Evolutionary conservation across 2,329 filamentous ascomycete species (phyloP).

Genomic region (Xylariomycetidae sp.): DNA sequence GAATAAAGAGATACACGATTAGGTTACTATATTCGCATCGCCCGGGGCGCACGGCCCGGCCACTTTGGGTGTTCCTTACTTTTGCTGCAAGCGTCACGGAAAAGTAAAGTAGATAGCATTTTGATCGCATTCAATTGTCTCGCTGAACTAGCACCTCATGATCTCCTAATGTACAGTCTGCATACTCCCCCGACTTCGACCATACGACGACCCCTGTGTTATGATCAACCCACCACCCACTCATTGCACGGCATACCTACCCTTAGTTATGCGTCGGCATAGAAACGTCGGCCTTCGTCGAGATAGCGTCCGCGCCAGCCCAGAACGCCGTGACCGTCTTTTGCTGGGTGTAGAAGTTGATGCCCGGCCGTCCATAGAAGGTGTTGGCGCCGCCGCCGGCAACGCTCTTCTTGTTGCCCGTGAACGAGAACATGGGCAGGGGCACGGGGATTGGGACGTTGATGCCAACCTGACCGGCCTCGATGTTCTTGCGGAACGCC

Average conservation of each 20-base stretch:
- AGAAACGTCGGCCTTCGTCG: constrained; percentile 75
- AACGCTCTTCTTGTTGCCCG: constrained; percentile 80
- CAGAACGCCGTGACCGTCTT: constrained; percentile 97
- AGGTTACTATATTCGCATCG: no score
- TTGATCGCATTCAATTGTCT: background rate
- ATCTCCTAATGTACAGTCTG: background rate
- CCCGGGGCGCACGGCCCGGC: no score
- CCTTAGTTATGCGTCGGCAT: constrained; percentile 63
- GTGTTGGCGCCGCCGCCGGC: constrained; percentile 88
- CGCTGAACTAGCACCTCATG: background rate
- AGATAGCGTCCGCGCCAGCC: constrained; percentile 78
- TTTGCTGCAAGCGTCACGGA: background rate
- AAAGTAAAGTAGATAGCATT: background rate
- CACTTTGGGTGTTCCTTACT: constrained; percentile 5
- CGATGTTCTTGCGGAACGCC: constrained; percentile 72
- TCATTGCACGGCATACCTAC: background rate
- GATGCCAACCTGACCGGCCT: constrained; percentile 80
- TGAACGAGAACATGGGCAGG: constrained; percentile 67
- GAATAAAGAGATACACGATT: no score
- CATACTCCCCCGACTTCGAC: no score
- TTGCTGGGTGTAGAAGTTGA: constrained; percentile 93
- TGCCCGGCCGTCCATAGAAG: constrained; percentile 88
- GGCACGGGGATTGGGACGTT: constrained; percentile 75
- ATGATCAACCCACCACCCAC: background rate
- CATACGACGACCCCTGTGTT: constrained; percentile 1